Base-by-base conservation (phyloP, 2,329 filamentous ascomycete species). In the Mollisia scopiformis region DNA sequence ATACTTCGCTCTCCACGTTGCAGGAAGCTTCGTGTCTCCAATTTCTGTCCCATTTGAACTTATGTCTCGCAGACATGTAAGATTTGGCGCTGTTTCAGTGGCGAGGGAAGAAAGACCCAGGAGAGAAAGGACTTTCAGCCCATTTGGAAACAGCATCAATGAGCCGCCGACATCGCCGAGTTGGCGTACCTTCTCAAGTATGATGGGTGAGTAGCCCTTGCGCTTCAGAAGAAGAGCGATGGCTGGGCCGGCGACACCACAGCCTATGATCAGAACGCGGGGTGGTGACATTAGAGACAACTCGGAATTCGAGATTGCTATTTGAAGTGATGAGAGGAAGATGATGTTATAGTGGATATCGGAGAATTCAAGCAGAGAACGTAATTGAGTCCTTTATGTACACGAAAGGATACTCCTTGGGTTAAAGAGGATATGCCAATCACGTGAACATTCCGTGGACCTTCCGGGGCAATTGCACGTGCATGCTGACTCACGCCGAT, bases 191-290 rank as follows among this genome's bases (percentile, higher is more conserved):
- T 60, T 65, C 25, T 65, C 62, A 14, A 65, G 43, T 3, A 65
- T 21, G 14, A 62, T 39, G 1, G 62, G 62, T 2, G n/a, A 51
- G 25, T 65, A 65, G 13, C 62, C 60, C 39, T 65, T 65, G 31
- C 50, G 56, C 35, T 58, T 39, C 6, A 65, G 57, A 8, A 65
- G 33, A 11, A 65, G 58, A 23, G 60, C 60, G 2, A 65, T 28
- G 25, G 61, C 43, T 14, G 62, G 62, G 21, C 62, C 60, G 16
- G 57, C 53, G 37, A 64, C 54, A 21, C 62, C 62, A 27, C 57
- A 57, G 2, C 60, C 62, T 19, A 64, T 19, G 41, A 64, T 51
- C 0, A 62, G 54, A 37, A 64, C 62, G 33, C 52, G 52, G n/a
- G 52, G 52, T 47, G 43, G 43, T 27, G 23, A 21, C 39, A 43